Base-by-base conservation (phyloP, 2,329 filamentous ascomycete genomes). In the Exophiala oligosperma region DNA sequence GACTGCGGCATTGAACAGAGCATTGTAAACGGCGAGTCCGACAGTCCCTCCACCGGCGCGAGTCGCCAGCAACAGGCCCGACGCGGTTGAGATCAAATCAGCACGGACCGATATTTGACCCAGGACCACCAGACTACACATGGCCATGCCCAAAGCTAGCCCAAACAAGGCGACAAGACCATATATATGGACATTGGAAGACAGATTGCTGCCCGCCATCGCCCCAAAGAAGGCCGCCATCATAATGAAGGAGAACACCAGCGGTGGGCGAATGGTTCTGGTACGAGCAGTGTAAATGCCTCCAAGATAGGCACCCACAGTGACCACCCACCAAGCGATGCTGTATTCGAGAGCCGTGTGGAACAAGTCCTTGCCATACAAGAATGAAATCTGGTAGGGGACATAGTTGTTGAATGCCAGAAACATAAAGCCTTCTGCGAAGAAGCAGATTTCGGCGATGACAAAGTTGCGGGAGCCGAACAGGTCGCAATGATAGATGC, bases 341-440 rank as follows among this genome's bases (percentile, higher is more conserved):
- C 52, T 44, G 46, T 50, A 59, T 11, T 28, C 21, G 12, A 59
- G 17, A 6, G 41, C 44, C 14, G 49, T 35, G 1, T 38, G 26
- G 51, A 59, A 55, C 8, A 48, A 11, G 35, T 51, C 44, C 12
- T 35, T 46, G 38, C 51, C 54, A 49, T 57, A 61, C 12, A 61
- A 24, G 29, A 61, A 43, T n/a, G 28, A 40, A 7, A 60, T 49
- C 24, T 60, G 12, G 29, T 49, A 52, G 32, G 54, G 17, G 35
- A 47, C 52, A 32, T 60, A 60, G 44, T 49, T 74, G 59, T 76
- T 77, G 17, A 70, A 70, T 0, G 84, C 78, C 1, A 89, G 70
- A 0, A 81, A 85, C 73, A 89, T 83, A 79, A 89, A 88, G 28
- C 82, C 85, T 63, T 83, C 87, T 12, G 89, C 79, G 7, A 81